These are phyloP conservation scores for Tylopilus felleus DNA, from an alignment of 768 basidiomycete genomes.

Conservation along the genomic window DNA sequence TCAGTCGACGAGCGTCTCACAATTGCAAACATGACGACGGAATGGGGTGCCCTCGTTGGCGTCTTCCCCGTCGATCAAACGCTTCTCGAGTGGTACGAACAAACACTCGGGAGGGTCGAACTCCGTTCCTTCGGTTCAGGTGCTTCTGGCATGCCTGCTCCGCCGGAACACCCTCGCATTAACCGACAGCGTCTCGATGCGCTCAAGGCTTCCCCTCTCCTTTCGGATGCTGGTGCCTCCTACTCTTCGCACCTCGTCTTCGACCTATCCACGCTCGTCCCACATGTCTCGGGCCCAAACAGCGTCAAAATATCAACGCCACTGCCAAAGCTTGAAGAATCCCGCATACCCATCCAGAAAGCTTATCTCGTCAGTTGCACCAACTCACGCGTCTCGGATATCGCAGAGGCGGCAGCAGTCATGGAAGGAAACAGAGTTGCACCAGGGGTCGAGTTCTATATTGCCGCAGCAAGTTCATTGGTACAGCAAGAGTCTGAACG, in stretches of 20 bases:
- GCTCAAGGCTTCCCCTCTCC: constrained; percentile 50
- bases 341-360: constrained; percentile 83
- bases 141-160: constrained; percentile 53
- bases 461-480: constrained; percentile 89
- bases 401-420: constrained; percentile 89
- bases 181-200: constrained; percentile 68
- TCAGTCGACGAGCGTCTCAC: constrained; percentile 90
- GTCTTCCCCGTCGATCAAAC: constrained; percentile 90
- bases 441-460: constrained; percentile 92
- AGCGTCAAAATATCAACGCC: constrained; percentile 97
- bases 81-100: constrained; percentile 84
- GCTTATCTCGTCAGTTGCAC: constrained; percentile 99
- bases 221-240: constrained; percentile 71
- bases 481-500: constrained; percentile 90
- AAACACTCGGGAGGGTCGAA: constrained; percentile 67
- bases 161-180: constrained; percentile 82
- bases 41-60: constrained; percentile 97
- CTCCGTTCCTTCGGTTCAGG: constrained; percentile 64
- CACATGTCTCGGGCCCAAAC: constrained; percentile 96
- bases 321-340: constrained; percentile 73
- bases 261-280: constrained; percentile 90
- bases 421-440: constrained; percentile 79
- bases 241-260: constrained; percentile 89
- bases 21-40: constrained; percentile 99
- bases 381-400: constrained; percentile 93